Percentiles rank a stretch among this genome's conserved stretches.
Conservation (phyloP, 139 green algal genomes). For the Asterochloris sp. region DNA sequence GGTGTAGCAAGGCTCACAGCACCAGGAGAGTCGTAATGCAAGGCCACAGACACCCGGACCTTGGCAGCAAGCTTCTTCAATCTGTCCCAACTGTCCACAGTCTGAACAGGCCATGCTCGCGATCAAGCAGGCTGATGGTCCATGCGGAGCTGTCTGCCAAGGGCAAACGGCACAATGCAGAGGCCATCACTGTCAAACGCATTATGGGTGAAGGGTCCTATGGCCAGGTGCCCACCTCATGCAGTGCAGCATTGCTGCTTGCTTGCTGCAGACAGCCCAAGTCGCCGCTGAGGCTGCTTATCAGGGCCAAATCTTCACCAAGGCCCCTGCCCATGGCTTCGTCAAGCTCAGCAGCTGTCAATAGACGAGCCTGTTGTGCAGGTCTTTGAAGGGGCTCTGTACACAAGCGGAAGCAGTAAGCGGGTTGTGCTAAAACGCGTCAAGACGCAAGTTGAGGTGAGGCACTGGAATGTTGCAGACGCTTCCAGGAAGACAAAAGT, state of each 20-base stretch:
- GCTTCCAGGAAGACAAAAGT: no score
- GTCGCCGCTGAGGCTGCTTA: no score
- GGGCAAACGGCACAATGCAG: neutral
- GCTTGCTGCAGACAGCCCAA: no score
- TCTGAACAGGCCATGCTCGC: no score
- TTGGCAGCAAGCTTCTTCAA: no score
- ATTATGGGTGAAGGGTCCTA: conserved; percentile 44
- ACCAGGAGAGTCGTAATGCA: no score
- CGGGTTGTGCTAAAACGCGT: conserved; percentile 74
- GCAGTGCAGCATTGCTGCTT: neutral
- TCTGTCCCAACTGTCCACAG: no score
- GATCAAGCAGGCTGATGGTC: neutral
- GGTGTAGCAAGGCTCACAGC: no score
- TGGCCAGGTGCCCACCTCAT: conserved; percentile 36
- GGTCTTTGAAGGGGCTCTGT: conserved; percentile 33
- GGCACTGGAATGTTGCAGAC: neutral
- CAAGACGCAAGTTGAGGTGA: conserved; percentile 58
- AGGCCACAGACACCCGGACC: no score
- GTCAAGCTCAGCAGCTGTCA: neutral
- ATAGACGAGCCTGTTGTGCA: neutral
- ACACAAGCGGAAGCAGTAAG: conserved; percentile 1
- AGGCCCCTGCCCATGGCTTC: no score
- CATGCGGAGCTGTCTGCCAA: conserved; percentile 11
- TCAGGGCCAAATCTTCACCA: no score
- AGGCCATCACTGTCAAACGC: conserved; percentile 8